Evolutionary conservation across 371 early-diverging fungal genomes (phyloP).

Genomic region (Mortierella sp.): DNA sequence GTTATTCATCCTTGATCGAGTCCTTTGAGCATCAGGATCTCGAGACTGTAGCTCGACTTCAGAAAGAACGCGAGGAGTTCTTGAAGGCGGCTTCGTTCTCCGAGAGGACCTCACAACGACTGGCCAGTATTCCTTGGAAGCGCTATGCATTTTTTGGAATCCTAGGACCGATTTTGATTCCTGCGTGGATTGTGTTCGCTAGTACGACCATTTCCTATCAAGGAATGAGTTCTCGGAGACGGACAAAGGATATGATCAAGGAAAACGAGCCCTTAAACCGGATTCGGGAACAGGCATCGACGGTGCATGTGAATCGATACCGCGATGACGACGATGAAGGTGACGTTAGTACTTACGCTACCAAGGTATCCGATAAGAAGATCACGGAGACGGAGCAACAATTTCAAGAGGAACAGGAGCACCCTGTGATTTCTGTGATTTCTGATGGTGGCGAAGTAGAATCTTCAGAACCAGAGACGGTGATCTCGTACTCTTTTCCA

Average conservation of each 20-base stretch:
- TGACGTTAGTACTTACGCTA: background rate
- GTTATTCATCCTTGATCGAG: constrained; percentile 45
- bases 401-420: constrained; percentile 1
- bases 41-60: constrained; percentile 12
- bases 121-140: constrained; percentile 31
- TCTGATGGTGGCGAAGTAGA: background rate
- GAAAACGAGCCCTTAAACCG: constrained; percentile 4
- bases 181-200: constrained; percentile 41
- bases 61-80: constrained; percentile 7
- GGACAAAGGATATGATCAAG: constrained; percentile 24
- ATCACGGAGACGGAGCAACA: background rate
- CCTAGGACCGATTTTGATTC: constrained; percentile 36
- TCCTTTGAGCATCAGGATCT: constrained; percentile 34
- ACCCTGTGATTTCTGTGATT: constrained; percentile 5
- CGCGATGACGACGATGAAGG: constrained; percentile 11
- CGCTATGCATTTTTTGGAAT: constrained; percentile 29
- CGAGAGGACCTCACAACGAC: constrained; percentile 12
- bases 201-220: constrained; percentile 36
- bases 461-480: background rate
- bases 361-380: constrained; percentile 4
- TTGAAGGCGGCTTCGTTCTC: constrained; percentile 13
- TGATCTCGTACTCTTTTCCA: constrained; percentile 38
- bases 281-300: constrained; percentile 19
- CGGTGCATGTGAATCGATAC: constrained; percentile 3
- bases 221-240: constrained; percentile 30